Conservation (phyloP, 2,329 filamentous ascomycete species). For the Trichoderma atroviride region DNA sequence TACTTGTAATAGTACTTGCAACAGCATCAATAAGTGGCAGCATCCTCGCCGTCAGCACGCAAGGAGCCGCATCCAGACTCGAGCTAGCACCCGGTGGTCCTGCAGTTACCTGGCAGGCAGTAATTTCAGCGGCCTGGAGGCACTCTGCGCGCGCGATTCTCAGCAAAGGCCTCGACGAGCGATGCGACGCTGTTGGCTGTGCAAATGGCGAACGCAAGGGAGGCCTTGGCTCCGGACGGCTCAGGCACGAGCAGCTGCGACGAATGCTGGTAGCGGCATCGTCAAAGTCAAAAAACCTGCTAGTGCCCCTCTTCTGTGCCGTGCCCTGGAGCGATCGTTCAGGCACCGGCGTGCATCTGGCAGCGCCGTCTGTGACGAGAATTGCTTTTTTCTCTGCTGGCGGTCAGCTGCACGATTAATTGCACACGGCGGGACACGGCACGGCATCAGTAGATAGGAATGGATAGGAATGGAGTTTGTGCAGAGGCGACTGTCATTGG, state of each 20-base stretch:
- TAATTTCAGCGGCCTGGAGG: constrained; percentile 1
- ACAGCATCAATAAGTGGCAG: background rate
- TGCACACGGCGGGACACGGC: background rate
- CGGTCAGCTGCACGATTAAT: constrained; percentile 13
- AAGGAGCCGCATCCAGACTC: background rate
- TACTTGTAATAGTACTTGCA: too few relatives aligned
- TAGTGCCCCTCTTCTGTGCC: constrained; percentile 5
- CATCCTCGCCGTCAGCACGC: constrained; percentile 17
- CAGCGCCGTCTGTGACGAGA: constrained; percentile 19
- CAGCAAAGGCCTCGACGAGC: background rate
- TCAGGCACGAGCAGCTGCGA: background rate
- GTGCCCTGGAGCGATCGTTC: constrained; percentile 24
- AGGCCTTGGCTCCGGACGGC: background rate
- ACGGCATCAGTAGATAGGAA: background rate
- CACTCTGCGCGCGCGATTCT: background rate
- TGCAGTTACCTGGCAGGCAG: constrained; percentile 14
- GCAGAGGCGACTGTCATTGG: background rate
- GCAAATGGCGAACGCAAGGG: background rate
- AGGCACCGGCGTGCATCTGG: constrained; percentile 22
- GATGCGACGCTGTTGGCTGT: constrained; percentile 2
- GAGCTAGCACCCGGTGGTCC: background rate
- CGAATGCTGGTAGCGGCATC: background rate
- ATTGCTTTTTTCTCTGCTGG: constrained; percentile 16
- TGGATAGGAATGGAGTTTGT: background rate
- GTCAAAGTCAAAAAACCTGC: constrained; percentile 15